Conservation (phyloP, 2,329 filamentous ascomycete species). For the Venturia pyrina region DNA sequence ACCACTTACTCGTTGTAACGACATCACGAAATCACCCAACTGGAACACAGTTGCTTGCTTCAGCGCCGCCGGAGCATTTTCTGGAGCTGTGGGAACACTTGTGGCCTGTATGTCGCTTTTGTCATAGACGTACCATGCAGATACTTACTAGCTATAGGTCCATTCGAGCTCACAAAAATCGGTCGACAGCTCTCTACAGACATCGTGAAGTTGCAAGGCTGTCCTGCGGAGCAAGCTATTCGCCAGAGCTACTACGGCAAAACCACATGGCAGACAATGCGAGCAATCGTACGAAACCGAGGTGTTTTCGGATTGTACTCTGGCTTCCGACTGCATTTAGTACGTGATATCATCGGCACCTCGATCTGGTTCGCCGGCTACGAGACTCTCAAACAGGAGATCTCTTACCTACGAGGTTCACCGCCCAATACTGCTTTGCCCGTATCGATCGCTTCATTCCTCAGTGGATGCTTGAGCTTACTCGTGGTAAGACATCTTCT, state of each 20-base stretch:
- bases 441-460: constrained; percentile 65
- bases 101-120: constrained; percentile 51
- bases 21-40: constrained; percentile 59
- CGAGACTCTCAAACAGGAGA: constrained; percentile 73
- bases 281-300: constrained; percentile 51
- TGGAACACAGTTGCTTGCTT: constrained; percentile 67
- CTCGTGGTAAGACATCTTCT: neutral
- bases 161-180: constrained; percentile 83
- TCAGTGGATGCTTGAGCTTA: constrained; percentile 47
- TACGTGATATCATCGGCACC: constrained; percentile 74
- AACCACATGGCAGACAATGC: neutral
- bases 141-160: constrained; percentile 38
- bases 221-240: constrained; percentile 27
- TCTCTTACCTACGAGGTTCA: constrained; percentile 63
- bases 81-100: constrained; percentile 68
- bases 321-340: constrained; percentile 67
- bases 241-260: constrained; percentile 45
- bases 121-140: neutral
- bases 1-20: constrained; percentile 63
- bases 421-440: constrained; percentile 71
- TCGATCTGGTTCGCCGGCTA: constrained; percentile 85
- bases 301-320: constrained; percentile 68
- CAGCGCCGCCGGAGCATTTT: constrained; percentile 65
- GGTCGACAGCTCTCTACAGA: constrained; percentile 77
- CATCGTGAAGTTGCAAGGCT: constrained; percentile 46